A percentile compares a stretch with the other conserved stretches of the same genome.
These are phyloP conservation scores for Taiozyma sp. DNA, from an alignment of 1,139 yeast species.

Conservation along the genomic window DNA sequence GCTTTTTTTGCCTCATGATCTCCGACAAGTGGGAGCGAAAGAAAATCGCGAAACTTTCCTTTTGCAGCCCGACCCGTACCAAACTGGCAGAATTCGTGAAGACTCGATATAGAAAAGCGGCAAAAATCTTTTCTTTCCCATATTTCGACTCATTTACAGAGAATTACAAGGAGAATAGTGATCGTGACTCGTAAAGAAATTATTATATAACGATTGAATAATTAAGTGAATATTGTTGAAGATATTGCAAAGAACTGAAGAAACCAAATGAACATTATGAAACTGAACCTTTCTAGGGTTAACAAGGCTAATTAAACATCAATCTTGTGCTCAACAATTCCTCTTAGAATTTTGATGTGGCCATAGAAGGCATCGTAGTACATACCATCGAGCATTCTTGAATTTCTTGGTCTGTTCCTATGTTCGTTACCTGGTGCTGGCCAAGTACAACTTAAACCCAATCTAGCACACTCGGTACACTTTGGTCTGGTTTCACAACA, in stretches of 20 bases:
- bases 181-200: neutral
- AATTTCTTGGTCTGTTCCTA: conserved; percentile 41
- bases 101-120: no score
- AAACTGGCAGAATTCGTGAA: no score
- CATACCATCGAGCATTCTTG: conserved; percentile 42
- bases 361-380: conserved; percentile 50
- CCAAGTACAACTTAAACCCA: conserved; percentile 51
- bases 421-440: conserved; percentile 48
- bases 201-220: neutral
- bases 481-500: conserved; percentile 62
- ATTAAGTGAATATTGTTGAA: neutral
- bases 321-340: conserved; percentile 39
- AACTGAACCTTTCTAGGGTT: neutral
- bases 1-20: neutral
- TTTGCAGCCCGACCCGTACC: neutral
- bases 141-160: neutral
- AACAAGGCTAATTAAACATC: conserved; percentile 2
- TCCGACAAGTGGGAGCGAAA: neutral
- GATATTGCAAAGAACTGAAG: neutral
- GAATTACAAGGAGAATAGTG: neutral
- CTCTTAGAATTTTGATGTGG: conserved; percentile 55
- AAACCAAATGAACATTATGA: neutral
- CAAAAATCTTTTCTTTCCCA: no score
- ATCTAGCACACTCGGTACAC: conserved; percentile 55
- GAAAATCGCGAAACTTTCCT: neutral